Evolutionary conservation across 208 protist genomes (phyloP).

Genomic region (Phytomonas francai): DNA sequence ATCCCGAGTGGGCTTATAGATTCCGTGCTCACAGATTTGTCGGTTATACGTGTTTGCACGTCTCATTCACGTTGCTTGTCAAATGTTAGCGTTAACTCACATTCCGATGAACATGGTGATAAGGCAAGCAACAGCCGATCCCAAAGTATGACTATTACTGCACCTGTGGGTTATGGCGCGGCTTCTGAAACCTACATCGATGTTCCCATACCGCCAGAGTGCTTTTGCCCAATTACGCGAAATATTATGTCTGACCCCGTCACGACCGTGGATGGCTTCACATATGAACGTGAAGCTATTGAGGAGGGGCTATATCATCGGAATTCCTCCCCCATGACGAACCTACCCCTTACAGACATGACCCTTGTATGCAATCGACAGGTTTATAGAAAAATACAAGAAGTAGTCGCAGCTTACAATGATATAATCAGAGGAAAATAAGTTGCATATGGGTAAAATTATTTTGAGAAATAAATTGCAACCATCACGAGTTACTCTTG

Average conservation of each 20-base stretch:
- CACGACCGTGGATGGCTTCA: conserved; percentile 69
- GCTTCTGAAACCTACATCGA: conserved; percentile 7
- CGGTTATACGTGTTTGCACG: not conserved
- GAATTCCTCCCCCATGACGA: conserved; percentile 56
- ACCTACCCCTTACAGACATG: conserved; percentile 24
- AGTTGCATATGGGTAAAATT: not conserved
- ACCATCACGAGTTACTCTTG: not conserved
- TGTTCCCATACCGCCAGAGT: conserved; percentile 17
- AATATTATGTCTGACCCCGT: conserved; percentile 80
- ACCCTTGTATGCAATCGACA: conserved; percentile 24
- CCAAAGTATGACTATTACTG: not conserved
- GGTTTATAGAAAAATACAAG: conserved; percentile 18
- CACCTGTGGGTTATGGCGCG: not conserved
- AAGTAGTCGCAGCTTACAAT: conserved; percentile 20
- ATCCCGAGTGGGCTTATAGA: conserved; percentile 10
- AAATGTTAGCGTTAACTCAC: not conserved
- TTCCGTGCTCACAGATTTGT: conserved; percentile 6
- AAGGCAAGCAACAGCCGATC: not conserved
- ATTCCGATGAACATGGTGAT: not conserved
- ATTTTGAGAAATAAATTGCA: not conserved
- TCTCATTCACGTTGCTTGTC: not conserved
- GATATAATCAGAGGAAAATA: not conserved
- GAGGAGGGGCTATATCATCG: conserved; percentile 47
- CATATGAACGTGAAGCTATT: conserved; percentile 82
- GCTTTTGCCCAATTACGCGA: conserved; percentile 79